Evolutionary conservation across 2,329 filamentous ascomycete genomes (phyloP).

Genomic region (Aspergillus floridensis): DNA sequence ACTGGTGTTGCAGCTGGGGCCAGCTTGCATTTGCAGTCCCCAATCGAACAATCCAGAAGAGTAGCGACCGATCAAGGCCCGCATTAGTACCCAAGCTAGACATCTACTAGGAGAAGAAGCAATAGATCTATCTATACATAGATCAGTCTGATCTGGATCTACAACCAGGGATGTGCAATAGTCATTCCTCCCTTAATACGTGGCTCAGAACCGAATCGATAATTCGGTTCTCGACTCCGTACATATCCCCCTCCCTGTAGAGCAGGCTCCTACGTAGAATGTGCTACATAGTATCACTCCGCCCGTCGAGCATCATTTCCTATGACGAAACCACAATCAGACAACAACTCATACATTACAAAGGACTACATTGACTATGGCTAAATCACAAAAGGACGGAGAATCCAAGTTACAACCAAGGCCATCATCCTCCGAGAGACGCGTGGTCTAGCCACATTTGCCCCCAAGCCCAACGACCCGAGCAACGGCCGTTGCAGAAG

Average conservation of each 20-base stretch:
- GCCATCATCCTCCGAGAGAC: constrained; percentile 4
- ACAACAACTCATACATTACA: constrained; percentile 6
- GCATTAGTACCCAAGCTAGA: not conserved
- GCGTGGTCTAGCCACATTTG: not conserved
- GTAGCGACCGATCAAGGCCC: not conserved
- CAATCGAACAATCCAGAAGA: not conserved
- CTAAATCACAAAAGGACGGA: constrained; percentile 1
- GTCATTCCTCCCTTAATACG: too few species aligned
- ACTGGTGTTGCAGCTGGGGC: not conserved
- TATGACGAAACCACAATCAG: too few species aligned
- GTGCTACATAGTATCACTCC: too few species aligned
- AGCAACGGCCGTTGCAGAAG: not conserved
- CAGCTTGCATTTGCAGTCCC: not conserved
- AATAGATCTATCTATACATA: too few species aligned
- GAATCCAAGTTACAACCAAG: constrained; percentile 13
- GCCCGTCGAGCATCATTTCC: too few species aligned
- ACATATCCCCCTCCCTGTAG: too few species aligned
- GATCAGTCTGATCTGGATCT: not conserved
- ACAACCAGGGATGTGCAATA: not conserved
- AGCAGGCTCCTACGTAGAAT: too few species aligned
- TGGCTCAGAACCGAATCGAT: too few species aligned
- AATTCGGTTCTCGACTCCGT: too few species aligned
- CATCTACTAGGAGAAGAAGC: not conserved
- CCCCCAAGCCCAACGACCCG: not conserved
- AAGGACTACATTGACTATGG: constrained; percentile 4